Evolutionary conservation across 768 basidiomycete species (phyloP).

Genomic region (Leccinum pellstonianum): DNA sequence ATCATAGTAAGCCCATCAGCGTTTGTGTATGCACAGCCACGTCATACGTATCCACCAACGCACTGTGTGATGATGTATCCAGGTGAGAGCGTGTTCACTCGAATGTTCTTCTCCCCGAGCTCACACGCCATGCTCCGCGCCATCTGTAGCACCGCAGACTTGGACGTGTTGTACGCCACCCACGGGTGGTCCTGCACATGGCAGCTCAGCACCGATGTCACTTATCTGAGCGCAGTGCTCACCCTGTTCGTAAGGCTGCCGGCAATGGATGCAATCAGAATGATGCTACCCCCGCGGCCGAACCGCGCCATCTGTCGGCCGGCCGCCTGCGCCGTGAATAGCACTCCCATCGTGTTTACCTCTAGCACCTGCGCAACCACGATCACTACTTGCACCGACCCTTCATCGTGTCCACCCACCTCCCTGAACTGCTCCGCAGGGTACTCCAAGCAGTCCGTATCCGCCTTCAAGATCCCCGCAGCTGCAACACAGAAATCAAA

Average conservation of each 20-base stretch:
- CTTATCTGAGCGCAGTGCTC: conserved; percentile 5
- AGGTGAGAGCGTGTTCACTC: conserved; percentile 75
- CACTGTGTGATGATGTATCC: conserved; percentile 74
- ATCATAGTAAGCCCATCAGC: conserved; percentile 11
- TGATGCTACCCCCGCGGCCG: conserved; percentile 50
- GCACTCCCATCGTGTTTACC: conserved; percentile 60
- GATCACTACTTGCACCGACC: neutral
- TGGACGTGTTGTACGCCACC: conserved; percentile 76
- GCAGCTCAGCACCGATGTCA: neutral
- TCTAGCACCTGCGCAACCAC: conserved; percentile 49
- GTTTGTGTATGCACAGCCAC: too few species aligned
- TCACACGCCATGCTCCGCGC: conserved; percentile 81
- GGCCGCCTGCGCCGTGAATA: conserved; percentile 62
- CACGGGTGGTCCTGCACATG: conserved; percentile 61
- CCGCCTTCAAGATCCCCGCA: conserved; percentile 65
- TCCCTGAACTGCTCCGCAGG: conserved; percentile 62
- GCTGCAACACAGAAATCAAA: conserved; percentile 79
- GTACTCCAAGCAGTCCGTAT: conserved; percentile 65
- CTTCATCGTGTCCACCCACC: conserved; percentile 33
- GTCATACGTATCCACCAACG: conserved; percentile 29
- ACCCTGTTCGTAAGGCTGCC: conserved; percentile 73
- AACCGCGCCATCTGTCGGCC: conserved; percentile 55
- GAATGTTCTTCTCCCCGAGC: conserved; percentile 60
- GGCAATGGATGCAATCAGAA: conserved; percentile 60
- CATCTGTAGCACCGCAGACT: conserved; percentile 81